Conservation (phyloP, 352 stramenopile genomes). For the Globisporangium iwayamae region DNA sequence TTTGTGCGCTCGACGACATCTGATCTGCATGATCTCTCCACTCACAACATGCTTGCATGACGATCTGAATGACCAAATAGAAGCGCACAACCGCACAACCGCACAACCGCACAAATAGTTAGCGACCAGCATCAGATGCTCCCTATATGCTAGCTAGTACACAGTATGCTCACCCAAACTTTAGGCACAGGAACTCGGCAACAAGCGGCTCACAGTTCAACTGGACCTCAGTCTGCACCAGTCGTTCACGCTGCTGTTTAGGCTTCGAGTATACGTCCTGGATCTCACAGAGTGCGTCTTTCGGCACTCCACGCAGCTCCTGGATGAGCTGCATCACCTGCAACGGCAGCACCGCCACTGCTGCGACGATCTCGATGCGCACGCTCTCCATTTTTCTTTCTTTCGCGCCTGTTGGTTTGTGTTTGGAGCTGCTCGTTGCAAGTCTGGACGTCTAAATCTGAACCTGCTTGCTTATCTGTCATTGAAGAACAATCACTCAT, state of each 20-base stretch:
- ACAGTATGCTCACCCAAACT: slow-evolving; percentile 34
- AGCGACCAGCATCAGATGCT: neutral
- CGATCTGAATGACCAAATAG: slow-evolving; percentile 15
- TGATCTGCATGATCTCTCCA: slow-evolving; percentile 52
- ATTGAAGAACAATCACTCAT: neutral
- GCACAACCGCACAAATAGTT: neutral
- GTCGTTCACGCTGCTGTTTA: neutral
- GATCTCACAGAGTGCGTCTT: slow-evolving; percentile 52
- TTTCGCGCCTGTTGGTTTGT: neutral
- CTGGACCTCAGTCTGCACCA: slow-evolving; percentile 21
- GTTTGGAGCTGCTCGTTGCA: neutral
- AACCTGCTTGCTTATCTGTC: neutral
- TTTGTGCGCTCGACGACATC: slow-evolving; percentile 31
- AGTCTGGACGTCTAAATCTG: neutral
- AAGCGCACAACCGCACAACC: no score
- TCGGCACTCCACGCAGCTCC: slow-evolving; percentile 37
- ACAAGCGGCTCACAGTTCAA: slow-evolving; percentile 45
- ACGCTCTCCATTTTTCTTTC: slow-evolving; percentile 33
- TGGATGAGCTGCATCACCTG: slow-evolving; percentile 46
- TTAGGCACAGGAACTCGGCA: slow-evolving; percentile 55
- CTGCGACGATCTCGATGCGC: slow-evolving; percentile 45
- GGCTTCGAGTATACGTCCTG: slow-evolving; percentile 17
- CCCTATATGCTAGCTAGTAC: neutral
- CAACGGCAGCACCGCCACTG: slow-evolving; percentile 24
- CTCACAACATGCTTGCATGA: slow-evolving; percentile 35